Evolutionary conservation across 2,329 filamentous ascomycete species (phyloP).

Genomic region (Colletotrichum sp.): DNA sequence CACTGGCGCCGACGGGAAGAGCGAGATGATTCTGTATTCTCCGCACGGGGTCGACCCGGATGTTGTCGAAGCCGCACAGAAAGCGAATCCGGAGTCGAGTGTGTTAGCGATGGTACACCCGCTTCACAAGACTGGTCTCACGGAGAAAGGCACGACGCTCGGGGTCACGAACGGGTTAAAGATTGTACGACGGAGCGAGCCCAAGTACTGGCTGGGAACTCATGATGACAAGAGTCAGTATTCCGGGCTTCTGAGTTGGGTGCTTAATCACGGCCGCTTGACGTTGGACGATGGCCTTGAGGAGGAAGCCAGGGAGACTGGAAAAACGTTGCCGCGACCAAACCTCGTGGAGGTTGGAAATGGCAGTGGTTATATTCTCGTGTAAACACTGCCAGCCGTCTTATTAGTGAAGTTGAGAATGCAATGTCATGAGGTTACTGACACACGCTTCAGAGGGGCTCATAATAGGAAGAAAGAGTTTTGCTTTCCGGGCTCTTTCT

Average conservation of each 20-base stretch:
- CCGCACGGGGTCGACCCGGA: background rate
- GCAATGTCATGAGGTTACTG: background rate
- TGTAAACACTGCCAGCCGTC: background rate
- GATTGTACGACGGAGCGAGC: background rate
- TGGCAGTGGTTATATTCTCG: background rate
- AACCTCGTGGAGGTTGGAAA: background rate
- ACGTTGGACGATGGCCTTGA: background rate
- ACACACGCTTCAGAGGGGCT: accelerated
- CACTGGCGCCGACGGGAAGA: background rate
- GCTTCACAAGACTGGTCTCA: background rate
- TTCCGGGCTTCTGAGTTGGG: background rate
- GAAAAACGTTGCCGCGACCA: background rate
- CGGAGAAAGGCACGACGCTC: background rate
- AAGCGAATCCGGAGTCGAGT: background rate
- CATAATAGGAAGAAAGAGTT: background rate
- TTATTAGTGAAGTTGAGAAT: background rate
- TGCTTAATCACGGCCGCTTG: background rate
- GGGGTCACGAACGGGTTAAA: background rate
- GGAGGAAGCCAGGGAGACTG: background rate
- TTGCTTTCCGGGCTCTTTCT: background rate
- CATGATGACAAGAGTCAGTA: background rate
- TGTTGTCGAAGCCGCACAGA: background rate
- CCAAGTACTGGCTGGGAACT: background rate
- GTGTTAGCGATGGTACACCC: background rate
- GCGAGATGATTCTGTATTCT: background rate